Evolutionary conservation across 2,329 filamentous ascomycete genomes (phyloP), one percentile per base, ranked within the genome.

Genomic region (Sarocladium brachiariae): DNA sequence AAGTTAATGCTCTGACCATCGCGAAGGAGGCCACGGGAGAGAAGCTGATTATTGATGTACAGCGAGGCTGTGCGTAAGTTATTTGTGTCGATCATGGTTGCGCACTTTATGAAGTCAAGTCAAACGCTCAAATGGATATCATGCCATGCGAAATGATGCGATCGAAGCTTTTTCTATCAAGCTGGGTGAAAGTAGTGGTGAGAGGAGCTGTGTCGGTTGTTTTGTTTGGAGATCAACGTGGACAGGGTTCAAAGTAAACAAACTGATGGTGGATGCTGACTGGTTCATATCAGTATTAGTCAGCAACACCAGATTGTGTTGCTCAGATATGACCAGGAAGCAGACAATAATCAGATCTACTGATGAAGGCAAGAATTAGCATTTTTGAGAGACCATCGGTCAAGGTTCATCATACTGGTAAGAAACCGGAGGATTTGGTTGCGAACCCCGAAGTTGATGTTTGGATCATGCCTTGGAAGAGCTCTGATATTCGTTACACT

Each of bases 1-100:
- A 99, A 99, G 66, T 96, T 85, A 67, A 99, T 87, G 37, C 72
- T 74, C 59, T 86, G 81, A 57, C 86, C 82, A 77, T 84, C 81
- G 58, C 79, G 75, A 21, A 86, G 65, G 9, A 87, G 70, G 2
- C 83, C 83, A 53, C 83, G 72, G 4, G 82, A 84, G 11, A 86
- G 72, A 38, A 87, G 73, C 62, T 86, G 81, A 62, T 86, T 86
- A 70, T 86, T 86, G 70, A 87, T 84, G 65, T 86, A 86, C 65
- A 81, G 72, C 65, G 83, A 86, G 13, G 83, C 83, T 59, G 81
- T 83, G 53, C 76, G 76, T 39, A 86, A 70, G 61, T 83, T 85
- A 37, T 83, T 78, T 49, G 71, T 68, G 62, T 82, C 79, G 58
- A 76, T 72, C 76, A 80, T 80, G 53, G 51, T 65, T 61, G 51